These are phyloP conservation scores for Metschnikowia hibisci DNA, from an alignment of 805 yeast genomes.

Conservation along the genomic window DNA sequence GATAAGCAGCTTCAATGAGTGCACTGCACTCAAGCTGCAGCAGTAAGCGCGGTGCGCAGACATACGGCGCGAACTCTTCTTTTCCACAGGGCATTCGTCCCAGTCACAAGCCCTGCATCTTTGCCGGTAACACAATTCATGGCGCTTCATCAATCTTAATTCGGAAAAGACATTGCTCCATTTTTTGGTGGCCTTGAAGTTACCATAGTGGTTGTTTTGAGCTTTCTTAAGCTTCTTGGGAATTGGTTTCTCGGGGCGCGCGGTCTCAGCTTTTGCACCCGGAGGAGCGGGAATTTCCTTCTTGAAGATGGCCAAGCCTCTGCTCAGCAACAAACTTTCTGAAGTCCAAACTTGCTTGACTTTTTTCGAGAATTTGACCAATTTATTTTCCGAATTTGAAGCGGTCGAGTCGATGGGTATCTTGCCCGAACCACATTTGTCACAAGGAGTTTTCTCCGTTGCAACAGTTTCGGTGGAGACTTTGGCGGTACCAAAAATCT, in stretches of 20 bases:
- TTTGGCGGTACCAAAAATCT: too few relatives aligned
- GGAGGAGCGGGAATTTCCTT: constrained; percentile 1
- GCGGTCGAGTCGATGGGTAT: background rate
- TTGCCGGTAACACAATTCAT: constrained; percentile 2
- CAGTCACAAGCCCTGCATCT: background rate
- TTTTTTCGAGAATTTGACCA: background rate
- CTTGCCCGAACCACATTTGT: too few relatives aligned
- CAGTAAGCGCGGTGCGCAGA: constrained; percentile 7
- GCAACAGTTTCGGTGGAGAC: background rate
- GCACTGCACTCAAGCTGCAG: constrained; percentile 3
- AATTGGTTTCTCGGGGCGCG: background rate
- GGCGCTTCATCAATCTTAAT: background rate
- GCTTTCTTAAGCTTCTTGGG: constrained; percentile 1
- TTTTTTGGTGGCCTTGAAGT: constrained; percentile 1
- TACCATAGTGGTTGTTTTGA: background rate
- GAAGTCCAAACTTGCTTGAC: background rate
- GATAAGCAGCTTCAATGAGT: background rate
- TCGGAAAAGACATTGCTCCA: background rate
- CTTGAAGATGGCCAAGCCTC: constrained; percentile 1
- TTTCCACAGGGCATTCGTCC: constrained; percentile 5
- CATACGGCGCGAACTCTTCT: background rate
- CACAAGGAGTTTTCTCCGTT: too few relatives aligned
- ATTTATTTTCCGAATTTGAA: background rate
- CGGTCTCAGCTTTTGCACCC: background rate
- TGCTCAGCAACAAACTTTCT: constrained; percentile 1